Base-by-base conservation (phyloP, 2,329 filamentous ascomycete species). In the Colletotrichum australisinense region DNA sequence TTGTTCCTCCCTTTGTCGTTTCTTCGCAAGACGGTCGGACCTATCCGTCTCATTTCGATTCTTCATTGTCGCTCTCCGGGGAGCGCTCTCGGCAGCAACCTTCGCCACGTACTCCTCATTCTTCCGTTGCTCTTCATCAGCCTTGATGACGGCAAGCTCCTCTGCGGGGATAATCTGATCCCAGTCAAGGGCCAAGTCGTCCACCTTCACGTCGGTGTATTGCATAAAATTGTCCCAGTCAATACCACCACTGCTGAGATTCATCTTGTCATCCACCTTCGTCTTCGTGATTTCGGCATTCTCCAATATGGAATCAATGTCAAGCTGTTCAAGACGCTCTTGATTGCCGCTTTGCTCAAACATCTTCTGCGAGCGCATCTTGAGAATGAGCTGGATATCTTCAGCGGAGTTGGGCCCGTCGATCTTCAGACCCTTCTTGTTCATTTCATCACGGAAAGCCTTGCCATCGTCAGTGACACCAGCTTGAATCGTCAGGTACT, bases 341-440 rank as follows among this genome's bases (percentile, higher is more conserved):
- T 99, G 97, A 80, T 99, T 99, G 72, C 95, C 94, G 12, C 94
- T 97, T 82, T 98, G 96, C 83, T 98, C 96, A 77, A 99, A 99
- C 93, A 99, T 97, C 83, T 97, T 98, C 81, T 98, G 97, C n/a
- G 97, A 97, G 77, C 97, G 93, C 84, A 96, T 95, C 86, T 98
- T 98, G 79, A 99, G 89, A 72, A 99, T 97, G 82, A 94, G 94
- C 75, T 97, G 97, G 76, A 98, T 98, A 79, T 98, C 97, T 76
- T 98, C 96, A 1, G 94, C 94, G 3, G 95, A 97, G 72, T 93
- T 96, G 8, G 96, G 95, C 77, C 97, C 95, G 67, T 93, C 93
- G 46, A 88, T 91, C 88, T 86, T 93, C 84, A 86, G 85, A 83
- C 91, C 91, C 82, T 95, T 93, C 83, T 95, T 94, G 78, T 93